A percentile compares a stretch with the other conserved stretches of the same genome.
Evolutionary conservation across 176 grass and related monocot genomes (phyloP).

Genomic region (Saccharum officinarum): DNA sequence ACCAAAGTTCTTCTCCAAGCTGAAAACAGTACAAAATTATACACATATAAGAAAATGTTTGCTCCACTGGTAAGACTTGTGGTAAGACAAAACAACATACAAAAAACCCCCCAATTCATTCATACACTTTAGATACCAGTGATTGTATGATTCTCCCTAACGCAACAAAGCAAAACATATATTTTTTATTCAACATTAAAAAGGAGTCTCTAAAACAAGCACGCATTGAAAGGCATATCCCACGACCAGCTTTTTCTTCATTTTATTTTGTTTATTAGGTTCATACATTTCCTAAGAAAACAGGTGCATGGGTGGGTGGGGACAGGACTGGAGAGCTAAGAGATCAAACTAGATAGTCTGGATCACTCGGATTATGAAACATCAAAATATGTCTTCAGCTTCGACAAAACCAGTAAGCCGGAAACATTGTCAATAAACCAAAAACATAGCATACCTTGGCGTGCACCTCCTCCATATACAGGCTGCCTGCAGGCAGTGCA

Average conservation of each 20-base stretch:
- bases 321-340: neutral
- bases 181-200: neutral
- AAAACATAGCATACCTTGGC: constrained; percentile 59
- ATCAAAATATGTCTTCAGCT: neutral
- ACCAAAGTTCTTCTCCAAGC: constrained; percentile 94
- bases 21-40: constrained; percentile 25
- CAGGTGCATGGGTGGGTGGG: neutral
- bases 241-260: neutral
- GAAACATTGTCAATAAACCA: constrained; percentile 24
- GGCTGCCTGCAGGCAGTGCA: constrained; percentile 69
- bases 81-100: neutral
- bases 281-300: constrained; percentile 2
- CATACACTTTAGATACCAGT: neutral
- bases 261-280: neutral
- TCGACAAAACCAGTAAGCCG: neutral
- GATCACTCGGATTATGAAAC: constrained; percentile 1
- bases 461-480: constrained; percentile 99
- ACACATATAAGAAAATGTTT: constrained; percentile 12
- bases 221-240: neutral
- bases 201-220: neutral
- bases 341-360: neutral
- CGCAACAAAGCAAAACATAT: neutral
- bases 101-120: neutral
- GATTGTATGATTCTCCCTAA: neutral
- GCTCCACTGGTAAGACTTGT: constrained; percentile 1